These are phyloP conservation scores for Chlamydomonas sp. DNA, from an alignment of 139 green algal species.

Conservation along the genomic window DNA sequence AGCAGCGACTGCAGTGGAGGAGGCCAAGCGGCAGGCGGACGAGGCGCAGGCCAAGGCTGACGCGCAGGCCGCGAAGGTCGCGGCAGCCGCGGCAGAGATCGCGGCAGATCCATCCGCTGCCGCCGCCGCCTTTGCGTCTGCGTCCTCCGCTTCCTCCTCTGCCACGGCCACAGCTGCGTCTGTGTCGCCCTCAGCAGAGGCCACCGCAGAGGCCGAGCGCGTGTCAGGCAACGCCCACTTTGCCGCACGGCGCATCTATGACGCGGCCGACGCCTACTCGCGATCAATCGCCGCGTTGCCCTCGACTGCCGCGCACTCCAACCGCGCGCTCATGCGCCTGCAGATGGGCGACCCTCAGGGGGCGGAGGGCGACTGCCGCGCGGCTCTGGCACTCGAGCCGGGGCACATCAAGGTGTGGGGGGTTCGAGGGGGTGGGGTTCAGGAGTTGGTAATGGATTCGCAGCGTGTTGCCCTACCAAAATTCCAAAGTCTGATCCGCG, in stretches of 20 bases:
- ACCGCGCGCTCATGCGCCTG: conserved; percentile 26
- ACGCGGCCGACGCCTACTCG: conserved; percentile 20
- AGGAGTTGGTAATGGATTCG: too few species aligned
- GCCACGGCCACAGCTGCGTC: neutral
- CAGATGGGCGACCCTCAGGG: conserved; percentile 15
- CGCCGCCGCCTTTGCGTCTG: neutral
- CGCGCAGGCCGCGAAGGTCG: neutral
- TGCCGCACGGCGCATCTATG: conserved; percentile 13
- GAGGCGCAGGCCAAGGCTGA: conserved; percentile 12
- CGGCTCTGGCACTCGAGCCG: conserved; percentile 21
- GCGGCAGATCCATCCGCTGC: neutral
- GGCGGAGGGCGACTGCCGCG: conserved; percentile 20
- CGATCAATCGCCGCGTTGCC: conserved; percentile 15
- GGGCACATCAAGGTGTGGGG: conserved; percentile 29
- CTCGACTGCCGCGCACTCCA: conserved; percentile 22
- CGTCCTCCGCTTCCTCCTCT: neutral
- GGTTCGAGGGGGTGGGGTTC: too few species aligned
- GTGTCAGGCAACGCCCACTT: conserved; percentile 25
- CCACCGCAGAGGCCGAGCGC: neutral
- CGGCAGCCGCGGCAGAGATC: neutral
- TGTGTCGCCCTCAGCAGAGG: neutral
- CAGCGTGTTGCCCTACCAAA: too few species aligned
- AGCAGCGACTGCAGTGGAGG: too few species aligned
- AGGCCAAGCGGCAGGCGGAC: conserved; percentile 10
- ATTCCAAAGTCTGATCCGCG: too few species aligned